Conservation (phyloP, 108 stramenopile genomes). For the Mayamaea pseudoterrestris region DNA sequence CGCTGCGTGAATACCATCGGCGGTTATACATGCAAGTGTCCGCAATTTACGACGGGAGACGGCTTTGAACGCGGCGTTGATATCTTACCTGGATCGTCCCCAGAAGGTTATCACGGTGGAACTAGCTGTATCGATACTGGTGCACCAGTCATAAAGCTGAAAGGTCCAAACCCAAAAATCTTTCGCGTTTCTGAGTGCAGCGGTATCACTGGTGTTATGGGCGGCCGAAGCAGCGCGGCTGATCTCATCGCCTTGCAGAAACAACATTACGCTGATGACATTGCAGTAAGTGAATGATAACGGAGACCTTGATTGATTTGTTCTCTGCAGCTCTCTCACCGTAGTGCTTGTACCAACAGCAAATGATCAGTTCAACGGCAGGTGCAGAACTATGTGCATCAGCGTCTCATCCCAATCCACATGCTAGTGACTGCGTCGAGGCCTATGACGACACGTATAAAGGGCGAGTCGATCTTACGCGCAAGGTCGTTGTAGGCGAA, state of each 20-base stretch:
- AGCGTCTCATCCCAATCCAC: constrained; percentile 24
- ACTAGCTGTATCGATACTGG: constrained; percentile 80
- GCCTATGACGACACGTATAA: constrained; percentile 67
- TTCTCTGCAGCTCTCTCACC: constrained; percentile 3
- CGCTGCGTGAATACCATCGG: constrained; percentile 74
- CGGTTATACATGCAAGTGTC: constrained; percentile 80
- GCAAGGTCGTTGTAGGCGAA: constrained; percentile 54
- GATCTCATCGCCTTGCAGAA: constrained; percentile 29
- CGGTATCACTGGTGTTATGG: constrained; percentile 48
- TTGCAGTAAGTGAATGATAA: constrained; percentile 40
- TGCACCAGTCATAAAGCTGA: constrained; percentile 57
- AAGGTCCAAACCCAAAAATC: constrained; percentile 76
- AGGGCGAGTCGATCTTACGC: constrained; percentile 56
- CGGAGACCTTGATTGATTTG: constrained; percentile 1
- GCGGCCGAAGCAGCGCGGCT: constrained; percentile 16
- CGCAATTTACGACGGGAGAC: constrained; percentile 71
- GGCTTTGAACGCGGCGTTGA: constrained; percentile 41
- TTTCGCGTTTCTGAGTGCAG: constrained; percentile 54
- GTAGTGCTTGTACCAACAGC: constrained; percentile 7
- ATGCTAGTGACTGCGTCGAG: constrained; percentile 49
- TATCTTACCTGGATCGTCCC: constrained; percentile 12
- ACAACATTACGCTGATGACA: constrained; percentile 45
- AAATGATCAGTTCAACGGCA: constrained; percentile 44
- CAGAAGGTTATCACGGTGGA: constrained; percentile 67
- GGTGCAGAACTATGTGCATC: constrained; percentile 83